Evolutionary conservation across 2,329 filamentous ascomycete species (phyloP).

Genomic region (Colletotrichum nymphaeae): DNA sequence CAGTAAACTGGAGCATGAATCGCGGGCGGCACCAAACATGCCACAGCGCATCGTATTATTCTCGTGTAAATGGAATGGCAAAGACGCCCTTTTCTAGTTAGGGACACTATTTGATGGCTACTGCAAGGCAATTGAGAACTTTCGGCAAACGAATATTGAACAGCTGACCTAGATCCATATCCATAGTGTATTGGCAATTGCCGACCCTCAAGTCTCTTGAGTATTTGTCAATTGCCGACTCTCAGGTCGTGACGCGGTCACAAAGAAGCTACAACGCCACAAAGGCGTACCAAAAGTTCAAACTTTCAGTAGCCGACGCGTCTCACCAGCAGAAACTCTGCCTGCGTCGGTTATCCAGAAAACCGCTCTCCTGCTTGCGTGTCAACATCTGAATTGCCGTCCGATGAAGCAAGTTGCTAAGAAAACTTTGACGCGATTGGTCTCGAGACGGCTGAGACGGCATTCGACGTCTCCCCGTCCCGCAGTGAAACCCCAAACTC

Average conservation of each 20-base stretch:
- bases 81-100: not conserved
- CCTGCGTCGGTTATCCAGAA: slow-evolving; percentile 2
- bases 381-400: slow-evolving; percentile 12
- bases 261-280: too few species aligned
- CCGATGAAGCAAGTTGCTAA: not conserved
- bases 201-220: not conserved
- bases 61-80: not conserved
- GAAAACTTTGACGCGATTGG: slow-evolving; percentile 21
- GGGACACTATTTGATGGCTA: not conserved
- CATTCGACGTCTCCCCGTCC: not conserved
- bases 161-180: not conserved
- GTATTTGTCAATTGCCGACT: too few species aligned
- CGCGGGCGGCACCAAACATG: not conserved
- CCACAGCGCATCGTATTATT: too few species aligned
- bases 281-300: not conserved
- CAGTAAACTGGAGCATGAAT: slow-evolving; percentile 3
- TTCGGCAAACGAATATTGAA: not conserved
- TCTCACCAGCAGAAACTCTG: not conserved
- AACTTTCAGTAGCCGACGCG: not conserved
- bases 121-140: not conserved
- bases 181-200: not conserved
- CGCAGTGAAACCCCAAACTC: not conserved
- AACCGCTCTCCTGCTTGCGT: not conserved
- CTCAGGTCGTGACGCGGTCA: not conserved
- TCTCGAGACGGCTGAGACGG: not conserved